These are phyloP conservation scores for Raffaelea albimanens DNA, from an alignment of 2,329 filamentous ascomycete species.

Conservation along the genomic window DNA sequence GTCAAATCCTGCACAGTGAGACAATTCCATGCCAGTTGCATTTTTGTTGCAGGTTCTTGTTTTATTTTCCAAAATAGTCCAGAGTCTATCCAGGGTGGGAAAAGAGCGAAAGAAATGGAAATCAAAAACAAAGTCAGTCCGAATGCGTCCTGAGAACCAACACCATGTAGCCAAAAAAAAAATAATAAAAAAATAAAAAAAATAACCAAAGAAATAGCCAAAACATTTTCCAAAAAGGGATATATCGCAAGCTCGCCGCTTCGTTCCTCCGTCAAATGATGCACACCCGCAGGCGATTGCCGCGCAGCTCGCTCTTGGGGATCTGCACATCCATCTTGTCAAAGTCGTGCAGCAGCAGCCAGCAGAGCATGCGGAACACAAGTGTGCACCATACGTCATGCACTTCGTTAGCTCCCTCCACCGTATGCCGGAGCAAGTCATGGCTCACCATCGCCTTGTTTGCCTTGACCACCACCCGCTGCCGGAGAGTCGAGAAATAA, in stretches of 20 bases:
- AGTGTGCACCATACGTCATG: conserved; percentile 45
- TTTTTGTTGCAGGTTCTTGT: too few species aligned
- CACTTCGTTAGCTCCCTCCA: conserved; percentile 9
- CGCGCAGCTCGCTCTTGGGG: conserved; percentile 41
- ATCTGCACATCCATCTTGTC: conserved; percentile 43
- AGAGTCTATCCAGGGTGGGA: too few species aligned
- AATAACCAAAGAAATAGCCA: too few species aligned
- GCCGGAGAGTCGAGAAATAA: conserved; percentile 38
- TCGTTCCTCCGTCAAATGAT: conserved; percentile 20
- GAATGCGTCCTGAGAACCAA: too few species aligned
- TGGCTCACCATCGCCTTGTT: conserved; percentile 12
- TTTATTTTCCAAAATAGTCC: too few species aligned
- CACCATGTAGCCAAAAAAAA: too few species aligned
- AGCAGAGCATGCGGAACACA: conserved; percentile 48
- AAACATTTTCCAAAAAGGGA: too few species aligned
- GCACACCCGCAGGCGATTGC: conserved; percentile 47
- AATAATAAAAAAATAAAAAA: too few species aligned
- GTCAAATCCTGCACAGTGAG: too few species aligned
- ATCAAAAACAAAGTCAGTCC: too few species aligned
- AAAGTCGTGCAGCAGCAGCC: conserved; percentile 49
- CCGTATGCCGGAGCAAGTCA: background rate
- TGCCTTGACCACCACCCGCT: conserved; percentile 27
- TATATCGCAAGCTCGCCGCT: background rate
- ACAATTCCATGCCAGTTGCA: too few species aligned
- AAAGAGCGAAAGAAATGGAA: too few species aligned